Percentiles rank a stretch among this genome's conserved stretches.
These are phyloP conservation scores for Colletotrichum ledebouriae DNA, from an alignment of 2,329 filamentous ascomycete species.

Conservation along the genomic window DNA sequence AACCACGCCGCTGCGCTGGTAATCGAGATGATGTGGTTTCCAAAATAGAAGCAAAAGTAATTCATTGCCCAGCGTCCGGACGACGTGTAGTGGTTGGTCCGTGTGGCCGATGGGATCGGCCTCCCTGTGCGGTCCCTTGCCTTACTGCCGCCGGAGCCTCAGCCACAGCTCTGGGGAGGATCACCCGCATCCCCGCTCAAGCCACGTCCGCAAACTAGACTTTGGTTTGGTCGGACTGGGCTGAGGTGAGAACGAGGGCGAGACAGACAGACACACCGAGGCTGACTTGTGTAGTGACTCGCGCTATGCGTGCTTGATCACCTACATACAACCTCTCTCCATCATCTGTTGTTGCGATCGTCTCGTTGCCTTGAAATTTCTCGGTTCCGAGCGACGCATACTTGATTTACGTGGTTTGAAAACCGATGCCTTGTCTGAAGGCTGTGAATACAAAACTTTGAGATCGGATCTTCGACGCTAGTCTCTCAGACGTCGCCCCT, in stretches of 20 bases:
- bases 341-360: constrained; percentile 8
- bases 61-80: constrained; percentile 33
- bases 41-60: constrained; percentile 34
- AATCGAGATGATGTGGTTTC: constrained; percentile 15
- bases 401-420: constrained; percentile 14
- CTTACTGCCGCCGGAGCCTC: constrained; percentile 22
- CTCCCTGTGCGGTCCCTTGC: constrained; percentile 33
- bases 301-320: constrained; percentile 3
- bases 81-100: constrained; percentile 30
- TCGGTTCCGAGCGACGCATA: not conserved
- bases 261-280: constrained; percentile 4
- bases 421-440: constrained; percentile 6
- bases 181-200: constrained; percentile 29
- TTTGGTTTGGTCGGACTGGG: constrained; percentile 20
- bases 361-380: not conserved
- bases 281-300: constrained; percentile 27
- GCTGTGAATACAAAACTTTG: not conserved
- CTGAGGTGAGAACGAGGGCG: constrained; percentile 33
- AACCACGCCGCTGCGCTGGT: too few species aligned
- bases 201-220: constrained; percentile 17
- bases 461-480: constrained; percentile 34
- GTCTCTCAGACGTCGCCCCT: constrained; percentile 28
- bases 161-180: constrained; percentile 38
- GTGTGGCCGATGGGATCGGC: constrained; percentile 30
- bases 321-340: constrained; percentile 1